Percentiles rank a stretch among this genome's conserved stretches.
Conservation (phyloP, 345 rosid species). For the Citrus inodora region DNA sequence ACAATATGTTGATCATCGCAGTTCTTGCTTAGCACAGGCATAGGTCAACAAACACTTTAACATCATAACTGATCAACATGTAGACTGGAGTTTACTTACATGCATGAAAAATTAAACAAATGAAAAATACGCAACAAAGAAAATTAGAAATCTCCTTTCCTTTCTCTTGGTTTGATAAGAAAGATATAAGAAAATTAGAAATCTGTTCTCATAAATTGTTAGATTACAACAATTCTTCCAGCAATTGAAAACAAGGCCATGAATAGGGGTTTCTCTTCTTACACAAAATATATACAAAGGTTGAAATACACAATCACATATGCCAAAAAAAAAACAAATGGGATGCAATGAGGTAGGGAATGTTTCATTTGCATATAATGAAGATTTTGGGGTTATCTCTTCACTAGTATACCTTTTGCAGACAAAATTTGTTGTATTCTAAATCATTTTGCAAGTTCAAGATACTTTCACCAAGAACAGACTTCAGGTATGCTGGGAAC, state of each 20-base stretch:
- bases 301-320: not conserved
- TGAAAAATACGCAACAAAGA: not conserved
- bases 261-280: not conserved
- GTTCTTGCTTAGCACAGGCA: not conserved
- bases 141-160: not conserved
- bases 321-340: not conserved
- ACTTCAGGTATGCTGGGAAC: not conserved
- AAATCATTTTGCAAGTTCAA: not conserved
- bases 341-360: not conserved
- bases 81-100: not conserved
- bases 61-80: not conserved
- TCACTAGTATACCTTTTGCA: not conserved
- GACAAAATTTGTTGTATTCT: not conserved
- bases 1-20: not conserved
- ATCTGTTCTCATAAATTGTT: not conserved
- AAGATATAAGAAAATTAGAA: not conserved
- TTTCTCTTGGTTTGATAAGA: too few relatives aligned
- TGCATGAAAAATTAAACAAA: not conserved
- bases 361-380: not conserved
- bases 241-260: not conserved
- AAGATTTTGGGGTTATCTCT: not conserved
- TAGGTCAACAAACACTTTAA: not conserved
- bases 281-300: not conserved
- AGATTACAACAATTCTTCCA: not conserved
- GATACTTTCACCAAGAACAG: not conserved